These are phyloP conservation scores for Talaromyces sp. DNA, from an alignment of 2,329 filamentous ascomycete genomes.

Conservation along the genomic window DNA sequence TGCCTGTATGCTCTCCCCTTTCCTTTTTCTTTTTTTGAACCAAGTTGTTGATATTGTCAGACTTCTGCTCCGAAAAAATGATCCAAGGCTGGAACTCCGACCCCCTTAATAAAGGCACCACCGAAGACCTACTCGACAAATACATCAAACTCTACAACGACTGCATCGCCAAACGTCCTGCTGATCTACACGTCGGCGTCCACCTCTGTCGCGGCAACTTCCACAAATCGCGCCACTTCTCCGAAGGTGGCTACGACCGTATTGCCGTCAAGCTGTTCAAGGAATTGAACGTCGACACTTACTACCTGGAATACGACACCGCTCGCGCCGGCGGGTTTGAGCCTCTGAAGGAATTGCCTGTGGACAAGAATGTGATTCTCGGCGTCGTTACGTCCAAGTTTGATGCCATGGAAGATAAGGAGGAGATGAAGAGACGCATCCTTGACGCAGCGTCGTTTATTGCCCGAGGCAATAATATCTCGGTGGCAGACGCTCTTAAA, in stretches of 20 bases:
- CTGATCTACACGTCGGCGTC: constrained; percentile 70
- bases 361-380: constrained; percentile 58
- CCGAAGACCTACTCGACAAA: constrained; percentile 66
- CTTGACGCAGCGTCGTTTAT: constrained; percentile 62
- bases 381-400: constrained; percentile 62
- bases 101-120: constrained; percentile 60
- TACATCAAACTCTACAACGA: constrained; percentile 77
- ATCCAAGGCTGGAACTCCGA: constrained; percentile 65
- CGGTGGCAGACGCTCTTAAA: constrained; percentile 61
- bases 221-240: constrained; percentile 61
- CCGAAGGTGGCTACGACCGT: constrained; percentile 61
- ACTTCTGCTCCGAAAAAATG: constrained; percentile 71
- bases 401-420: constrained; percentile 57
- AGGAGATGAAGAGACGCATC: constrained; percentile 57
- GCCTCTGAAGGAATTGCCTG: constrained; percentile 57
- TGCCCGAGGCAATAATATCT: constrained; percentile 61
- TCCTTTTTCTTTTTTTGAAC: not conserved
- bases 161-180: constrained; percentile 57
- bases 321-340: constrained; percentile 61
- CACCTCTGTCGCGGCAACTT: constrained; percentile 67
- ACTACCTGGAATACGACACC: constrained; percentile 67
- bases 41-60: no score
- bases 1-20: constrained; percentile 49
- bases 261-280: constrained; percentile 63
- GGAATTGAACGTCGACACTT: constrained; percentile 59